Evolutionary conservation across 345 rosid genomes (phyloP).

Genomic region (Leavenworthia alabamica): DNA sequence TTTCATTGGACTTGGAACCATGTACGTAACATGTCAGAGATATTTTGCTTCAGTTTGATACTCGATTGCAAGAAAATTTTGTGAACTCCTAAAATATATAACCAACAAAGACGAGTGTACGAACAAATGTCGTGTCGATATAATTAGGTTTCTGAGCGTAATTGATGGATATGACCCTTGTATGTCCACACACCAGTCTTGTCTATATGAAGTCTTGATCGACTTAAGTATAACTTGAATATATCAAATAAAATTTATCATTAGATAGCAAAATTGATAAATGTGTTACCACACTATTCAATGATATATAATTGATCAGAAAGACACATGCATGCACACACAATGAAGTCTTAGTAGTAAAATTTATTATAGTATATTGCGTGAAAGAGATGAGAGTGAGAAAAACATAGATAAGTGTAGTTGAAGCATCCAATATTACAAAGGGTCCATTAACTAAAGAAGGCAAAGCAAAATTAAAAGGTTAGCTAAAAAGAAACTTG

Average conservation of each 20-base stretch:
- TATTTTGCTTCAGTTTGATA: constrained; percentile 18
- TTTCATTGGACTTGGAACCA: background rate
- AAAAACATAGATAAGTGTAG: constrained; percentile 10
- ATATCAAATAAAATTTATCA: too few species aligned
- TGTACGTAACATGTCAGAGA: constrained; percentile 16
- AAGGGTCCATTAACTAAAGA: constrained; percentile 19
- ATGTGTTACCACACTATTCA: background rate
- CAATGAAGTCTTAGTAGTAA: background rate
- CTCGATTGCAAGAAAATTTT: background rate
- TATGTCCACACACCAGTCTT: constrained; percentile 16
- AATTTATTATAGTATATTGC: background rate
- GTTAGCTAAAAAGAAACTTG: constrained; percentile 13
- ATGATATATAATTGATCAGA: background rate
- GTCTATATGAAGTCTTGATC: constrained; percentile 10
- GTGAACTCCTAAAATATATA: constrained; percentile 6
- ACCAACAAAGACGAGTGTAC: constrained; percentile 27
- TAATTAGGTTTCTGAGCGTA: constrained; percentile 24
- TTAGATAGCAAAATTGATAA: background rate
- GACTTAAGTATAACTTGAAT: background rate
- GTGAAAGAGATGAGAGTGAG: constrained; percentile 2
- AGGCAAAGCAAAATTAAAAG: constrained; percentile 19
- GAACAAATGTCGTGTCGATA: constrained; percentile 25
- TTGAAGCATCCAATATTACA: constrained; percentile 25
- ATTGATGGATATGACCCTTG: constrained; percentile 31
- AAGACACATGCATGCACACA: background rate